Conservation (phyloP, 2,329 filamentous ascomycete species). For the Aspergillus sp. region DNA sequence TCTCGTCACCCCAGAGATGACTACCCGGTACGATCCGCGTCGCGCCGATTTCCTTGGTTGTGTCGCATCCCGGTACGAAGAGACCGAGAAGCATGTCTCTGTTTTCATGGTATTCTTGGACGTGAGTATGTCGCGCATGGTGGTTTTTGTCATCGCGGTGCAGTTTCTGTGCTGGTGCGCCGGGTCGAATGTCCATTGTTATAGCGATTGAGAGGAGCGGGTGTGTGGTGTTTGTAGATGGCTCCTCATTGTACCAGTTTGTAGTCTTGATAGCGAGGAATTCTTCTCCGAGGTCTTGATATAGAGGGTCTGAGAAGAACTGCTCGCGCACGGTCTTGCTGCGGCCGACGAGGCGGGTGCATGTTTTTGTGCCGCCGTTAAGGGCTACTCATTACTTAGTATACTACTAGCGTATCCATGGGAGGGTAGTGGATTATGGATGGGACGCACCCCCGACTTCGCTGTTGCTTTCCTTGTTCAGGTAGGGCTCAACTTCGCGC, state of each 20-base stretch:
- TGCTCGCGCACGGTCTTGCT: slow-evolving; percentile 12
- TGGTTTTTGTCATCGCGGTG: slow-evolving; percentile 18
- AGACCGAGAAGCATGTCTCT: slow-evolving; percentile 11
- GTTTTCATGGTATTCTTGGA: slow-evolving; percentile 11
- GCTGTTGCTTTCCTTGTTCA: slow-evolving; percentile 5
- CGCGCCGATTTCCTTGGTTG: slow-evolving; percentile 12
- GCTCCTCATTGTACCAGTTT: slow-evolving; percentile 28
- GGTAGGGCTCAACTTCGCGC: slow-evolving; percentile 8
- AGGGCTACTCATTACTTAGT: neutral
- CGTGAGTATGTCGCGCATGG: neutral
- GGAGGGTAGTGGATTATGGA: neutral
- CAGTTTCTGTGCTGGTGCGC: slow-evolving; percentile 12
- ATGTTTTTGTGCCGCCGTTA: slow-evolving; percentile 9
- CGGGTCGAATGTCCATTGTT: slow-evolving; percentile 19
- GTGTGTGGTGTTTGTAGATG: slow-evolving; percentile 27
- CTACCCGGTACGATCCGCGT: slow-evolving; percentile 11
- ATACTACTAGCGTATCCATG: neutral
- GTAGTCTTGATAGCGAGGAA: slow-evolving; percentile 29
- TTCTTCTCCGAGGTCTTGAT: slow-evolving; percentile 16
- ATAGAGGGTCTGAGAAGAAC: slow-evolving; percentile 12
- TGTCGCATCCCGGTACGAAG: slow-evolving; percentile 12
- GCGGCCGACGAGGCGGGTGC: slow-evolving; percentile 15
- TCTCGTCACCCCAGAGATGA: slow-evolving; percentile 11
- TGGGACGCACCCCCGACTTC: slow-evolving; percentile 10
- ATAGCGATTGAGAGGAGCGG: slow-evolving; percentile 24